These are phyloP conservation scores for Cyberlindnera sargentensis DNA, from an alignment of 805 yeast genomes.

Conservation along the genomic window DNA sequence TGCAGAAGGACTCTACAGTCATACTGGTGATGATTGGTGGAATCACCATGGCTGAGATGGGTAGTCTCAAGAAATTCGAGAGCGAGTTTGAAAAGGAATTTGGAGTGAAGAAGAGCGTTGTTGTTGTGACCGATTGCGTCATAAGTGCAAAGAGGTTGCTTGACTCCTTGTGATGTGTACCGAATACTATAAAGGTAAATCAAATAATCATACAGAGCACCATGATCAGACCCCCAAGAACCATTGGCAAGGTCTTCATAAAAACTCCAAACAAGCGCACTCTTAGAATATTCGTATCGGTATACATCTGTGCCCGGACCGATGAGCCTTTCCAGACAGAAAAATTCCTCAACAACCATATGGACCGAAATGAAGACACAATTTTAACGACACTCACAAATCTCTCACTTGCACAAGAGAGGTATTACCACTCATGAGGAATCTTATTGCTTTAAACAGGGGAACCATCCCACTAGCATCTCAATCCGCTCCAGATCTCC, in stretches of 20 bases:
- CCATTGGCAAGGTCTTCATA: too few relatives aligned
- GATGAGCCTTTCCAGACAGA: background rate
- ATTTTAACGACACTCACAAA: too few relatives aligned
- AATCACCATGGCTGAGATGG: conserved; percentile 74
- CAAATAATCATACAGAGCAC: too few relatives aligned
- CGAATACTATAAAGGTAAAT: too few relatives aligned
- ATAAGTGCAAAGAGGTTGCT: conserved; percentile 36
- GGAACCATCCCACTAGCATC: conserved; percentile 48
- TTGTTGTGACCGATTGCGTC: conserved; percentile 42
- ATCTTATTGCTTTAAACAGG: conserved; percentile 44
- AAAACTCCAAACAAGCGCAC: too few relatives aligned
- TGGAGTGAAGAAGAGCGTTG: conserved; percentile 30
- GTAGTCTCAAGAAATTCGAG: conserved; percentile 61
- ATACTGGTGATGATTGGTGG: conserved; percentile 74
- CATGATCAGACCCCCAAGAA: too few relatives aligned
- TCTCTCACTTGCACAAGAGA: background rate
- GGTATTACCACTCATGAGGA: conserved; percentile 32
- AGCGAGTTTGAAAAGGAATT: conserved; percentile 28
- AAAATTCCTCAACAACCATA: background rate
- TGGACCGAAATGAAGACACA: too few relatives aligned
- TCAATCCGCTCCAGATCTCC: conserved; percentile 56
- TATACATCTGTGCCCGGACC: conserved; percentile 3
- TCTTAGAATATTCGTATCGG: background rate
- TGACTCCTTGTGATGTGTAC: conserved; percentile 1
- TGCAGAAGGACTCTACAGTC: conserved; percentile 20